These are phyloP conservation scores for Gastrolobium bilobum DNA, from an alignment of 306 rosid genomes.

Conservation along the genomic window DNA sequence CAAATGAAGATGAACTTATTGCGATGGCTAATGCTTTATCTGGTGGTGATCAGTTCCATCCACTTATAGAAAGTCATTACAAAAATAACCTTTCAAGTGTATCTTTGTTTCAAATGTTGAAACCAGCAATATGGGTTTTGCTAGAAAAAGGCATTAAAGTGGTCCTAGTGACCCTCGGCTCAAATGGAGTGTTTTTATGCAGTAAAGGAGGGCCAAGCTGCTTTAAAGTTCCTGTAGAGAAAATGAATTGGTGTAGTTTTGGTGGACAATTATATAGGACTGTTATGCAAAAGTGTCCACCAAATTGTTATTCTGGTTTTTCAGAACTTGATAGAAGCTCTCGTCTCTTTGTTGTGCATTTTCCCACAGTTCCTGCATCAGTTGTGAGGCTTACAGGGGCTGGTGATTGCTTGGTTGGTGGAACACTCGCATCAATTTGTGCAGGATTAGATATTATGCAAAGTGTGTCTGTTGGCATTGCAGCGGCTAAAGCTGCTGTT, in stretches of 20 bases:
- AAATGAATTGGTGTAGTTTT: conserved; percentile 45
- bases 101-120: conserved; percentile 70
- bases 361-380: conserved; percentile 83
- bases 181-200: conserved; percentile 80
- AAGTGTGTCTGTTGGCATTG: conserved; percentile 87
- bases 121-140: conserved; percentile 80
- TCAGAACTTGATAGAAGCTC: conserved; percentile 57
- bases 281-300: conserved; percentile 63
- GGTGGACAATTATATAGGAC: conserved; percentile 54
- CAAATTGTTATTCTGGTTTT: conserved; percentile 47
- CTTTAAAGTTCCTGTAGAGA: conserved; percentile 48
- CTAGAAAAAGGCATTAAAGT: conserved; percentile 80
- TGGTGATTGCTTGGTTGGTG: conserved; percentile 98
- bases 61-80: conserved; percentile 54
- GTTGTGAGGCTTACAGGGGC: conserved; percentile 89
- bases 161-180: conserved; percentile 78
- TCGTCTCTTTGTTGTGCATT: conserved; percentile 73
- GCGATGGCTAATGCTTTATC: conserved; percentile 87
- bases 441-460: conserved; percentile 83
- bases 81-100: conserved; percentile 49
- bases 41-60: conserved; percentile 57
- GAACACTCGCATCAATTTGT: conserved; percentile 74
- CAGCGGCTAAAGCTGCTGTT: conserved; percentile 85
- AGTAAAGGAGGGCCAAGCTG: conserved; percentile 65
- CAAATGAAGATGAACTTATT: conserved; percentile 87